Evolutionary conservation across 345 rosid species (phyloP).

Genomic region (Eutrema japonicum): DNA sequence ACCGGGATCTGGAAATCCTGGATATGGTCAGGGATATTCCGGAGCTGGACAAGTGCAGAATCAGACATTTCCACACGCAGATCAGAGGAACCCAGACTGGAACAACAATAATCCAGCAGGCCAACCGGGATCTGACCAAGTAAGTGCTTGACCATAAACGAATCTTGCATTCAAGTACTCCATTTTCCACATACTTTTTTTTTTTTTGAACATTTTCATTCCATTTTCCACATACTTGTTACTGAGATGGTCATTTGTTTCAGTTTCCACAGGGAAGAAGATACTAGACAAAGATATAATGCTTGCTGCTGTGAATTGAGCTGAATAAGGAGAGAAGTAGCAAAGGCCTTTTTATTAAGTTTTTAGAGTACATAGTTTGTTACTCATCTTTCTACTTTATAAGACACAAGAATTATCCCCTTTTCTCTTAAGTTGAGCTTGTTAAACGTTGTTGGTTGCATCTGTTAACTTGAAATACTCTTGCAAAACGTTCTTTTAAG

Average conservation of each 20-base stretch:
- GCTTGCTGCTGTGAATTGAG: constrained; percentile 25
- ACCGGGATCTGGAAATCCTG: constrained; percentile 36
- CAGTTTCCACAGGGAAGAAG: constrained; percentile 45
- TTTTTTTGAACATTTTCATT: too few relatives aligned
- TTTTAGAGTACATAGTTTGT: constrained; percentile 34
- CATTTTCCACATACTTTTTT: background rate
- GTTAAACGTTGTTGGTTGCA: constrained; percentile 26
- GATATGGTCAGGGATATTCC: constrained; percentile 49
- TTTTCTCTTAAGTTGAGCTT: background rate
- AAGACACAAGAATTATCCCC: background rate
- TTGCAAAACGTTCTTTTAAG: background rate
- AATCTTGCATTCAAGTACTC: background rate
- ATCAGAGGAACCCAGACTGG: constrained; percentile 50
- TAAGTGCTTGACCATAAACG: constrained; percentile 36
- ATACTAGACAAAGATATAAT: constrained; percentile 31
- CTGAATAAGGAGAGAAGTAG: constrained; percentile 24
- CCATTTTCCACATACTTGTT: constrained; percentile 1
- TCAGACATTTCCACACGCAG: constrained; percentile 49
- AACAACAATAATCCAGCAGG: constrained; percentile 48
- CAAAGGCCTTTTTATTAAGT: constrained; percentile 4
- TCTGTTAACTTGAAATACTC: background rate
- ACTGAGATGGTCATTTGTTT: constrained; percentile 20
- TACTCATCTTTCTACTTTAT: constrained; percentile 24
- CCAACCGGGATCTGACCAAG: constrained; percentile 51
- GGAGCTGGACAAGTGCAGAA: constrained; percentile 44